Evolutionary conservation across 805 yeast species (phyloP).

Genomic region (Starmerella asiatica): DNA sequence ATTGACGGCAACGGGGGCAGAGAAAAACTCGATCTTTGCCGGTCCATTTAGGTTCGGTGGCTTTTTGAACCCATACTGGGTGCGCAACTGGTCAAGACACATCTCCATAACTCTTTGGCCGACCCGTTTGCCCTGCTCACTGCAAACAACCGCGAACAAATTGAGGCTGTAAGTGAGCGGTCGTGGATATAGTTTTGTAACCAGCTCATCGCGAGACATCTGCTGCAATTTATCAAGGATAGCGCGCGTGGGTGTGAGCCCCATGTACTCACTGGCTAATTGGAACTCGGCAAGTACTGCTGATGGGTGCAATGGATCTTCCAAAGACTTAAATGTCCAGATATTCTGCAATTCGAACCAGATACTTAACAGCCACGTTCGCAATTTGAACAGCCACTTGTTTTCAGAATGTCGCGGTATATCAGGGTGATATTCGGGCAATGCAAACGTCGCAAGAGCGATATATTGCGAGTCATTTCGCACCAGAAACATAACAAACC

Average conservation of each 20-base stretch:
- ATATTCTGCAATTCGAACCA: constrained; percentile 6
- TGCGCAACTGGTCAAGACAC: constrained; percentile 1
- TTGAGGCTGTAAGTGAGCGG: constrained; percentile 3
- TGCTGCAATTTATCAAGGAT: constrained; percentile 2
- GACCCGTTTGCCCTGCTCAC: constrained; percentile 13
- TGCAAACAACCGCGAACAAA: constrained; percentile 1
- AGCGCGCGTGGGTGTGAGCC: constrained; percentile 1
- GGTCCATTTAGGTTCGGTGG: constrained; percentile 13
- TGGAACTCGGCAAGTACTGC: constrained; percentile 6
- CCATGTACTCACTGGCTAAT: constrained; percentile 3
- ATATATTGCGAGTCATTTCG: background rate
- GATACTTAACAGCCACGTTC: background rate
- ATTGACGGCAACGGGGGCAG: constrained; percentile 11
- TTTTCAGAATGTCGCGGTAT: background rate
- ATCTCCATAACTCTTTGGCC: constrained; percentile 9
- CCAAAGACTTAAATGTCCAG: constrained; percentile 3
- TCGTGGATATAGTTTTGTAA: constrained; percentile 5
- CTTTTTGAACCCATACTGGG: constrained; percentile 1
- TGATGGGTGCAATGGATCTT: constrained; percentile 3
- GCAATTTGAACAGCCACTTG: background rate
- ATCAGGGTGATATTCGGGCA: constrained; percentile 8
- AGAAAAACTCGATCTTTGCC: constrained; percentile 15
- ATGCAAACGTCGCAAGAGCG: constrained; percentile 1
- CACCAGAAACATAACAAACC: constrained; percentile 1
- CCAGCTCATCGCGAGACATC: constrained; percentile 5